phyloP scores from a whole-genome alignment of 352 stramenopile genomes.

The Globisporangium paroecandrum region DNA sequence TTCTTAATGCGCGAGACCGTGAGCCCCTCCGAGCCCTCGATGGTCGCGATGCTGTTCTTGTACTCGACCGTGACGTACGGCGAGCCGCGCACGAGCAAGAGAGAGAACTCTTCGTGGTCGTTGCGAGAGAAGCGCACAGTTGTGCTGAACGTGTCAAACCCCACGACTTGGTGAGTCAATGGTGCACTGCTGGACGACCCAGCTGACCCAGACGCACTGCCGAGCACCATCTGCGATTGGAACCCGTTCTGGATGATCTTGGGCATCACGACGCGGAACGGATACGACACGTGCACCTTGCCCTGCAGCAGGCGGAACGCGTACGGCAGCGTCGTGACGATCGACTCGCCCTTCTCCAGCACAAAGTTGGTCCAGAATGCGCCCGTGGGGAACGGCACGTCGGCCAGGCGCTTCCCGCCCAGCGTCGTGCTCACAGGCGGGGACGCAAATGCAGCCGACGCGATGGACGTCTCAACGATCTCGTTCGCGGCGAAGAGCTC shows the following conservation, averaged over 20 bases:
- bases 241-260: conserved; percentile 67
- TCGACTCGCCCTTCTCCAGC: conserved; percentile 50
- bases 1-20: conserved; percentile 49
- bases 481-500: conserved; percentile 51
- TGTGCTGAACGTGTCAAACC: conserved; percentile 69
- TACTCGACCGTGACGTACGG: conserved; percentile 81
- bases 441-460: background rate
- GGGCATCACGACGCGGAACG: conserved; percentile 72
- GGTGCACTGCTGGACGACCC: background rate
- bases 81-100: conserved; percentile 70
- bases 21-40: conserved; percentile 55
- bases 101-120: conserved; percentile 38
- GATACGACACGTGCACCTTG: conserved; percentile 70
- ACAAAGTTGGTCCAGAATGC: conserved; percentile 85
- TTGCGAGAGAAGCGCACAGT: conserved; percentile 53
- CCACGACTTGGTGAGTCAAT: conserved; percentile 51
- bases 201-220: conserved; percentile 12
- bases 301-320: conserved; percentile 46
- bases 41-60: conserved; percentile 37
- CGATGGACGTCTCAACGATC: background rate
- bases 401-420: conserved; percentile 26
- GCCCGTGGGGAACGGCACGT: conserved; percentile 72
- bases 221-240: conserved; percentile 60
- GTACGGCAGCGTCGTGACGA: conserved; percentile 71
- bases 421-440: background rate